Evolutionary conservation across 352 stramenopile genomes (phyloP).

Genomic region (Phytophthora sp.): DNA sequence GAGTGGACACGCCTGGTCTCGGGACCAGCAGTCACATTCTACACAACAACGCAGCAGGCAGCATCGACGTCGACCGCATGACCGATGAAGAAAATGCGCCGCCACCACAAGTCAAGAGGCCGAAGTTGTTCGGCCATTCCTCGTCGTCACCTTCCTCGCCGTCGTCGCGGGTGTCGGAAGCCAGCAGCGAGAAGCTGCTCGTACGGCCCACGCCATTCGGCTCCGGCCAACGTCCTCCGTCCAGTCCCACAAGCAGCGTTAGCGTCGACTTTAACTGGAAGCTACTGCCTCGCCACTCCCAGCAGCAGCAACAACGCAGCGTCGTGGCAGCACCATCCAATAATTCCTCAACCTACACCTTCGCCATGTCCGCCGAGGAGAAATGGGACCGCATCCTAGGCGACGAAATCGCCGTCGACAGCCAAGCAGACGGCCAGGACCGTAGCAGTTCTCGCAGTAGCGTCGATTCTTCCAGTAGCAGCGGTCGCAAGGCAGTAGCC

Average conservation of each 20-base stretch:
- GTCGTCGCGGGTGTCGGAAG: constrained; percentile 23
- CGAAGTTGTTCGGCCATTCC: constrained; percentile 11
- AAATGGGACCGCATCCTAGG: constrained; percentile 79
- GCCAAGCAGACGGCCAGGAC: constrained; percentile 16
- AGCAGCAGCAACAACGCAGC: constrained; percentile 11
- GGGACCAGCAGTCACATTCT: constrained; percentile 4
- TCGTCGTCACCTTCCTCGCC: constrained; percentile 20
- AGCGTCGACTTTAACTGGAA: constrained; percentile 13
- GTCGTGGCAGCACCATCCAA: constrained; percentile 9
- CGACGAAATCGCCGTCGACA: constrained; percentile 37
- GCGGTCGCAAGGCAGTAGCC: constrained; percentile 11
- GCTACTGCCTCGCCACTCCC: constrained; percentile 20
- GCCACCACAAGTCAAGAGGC: constrained; percentile 24
- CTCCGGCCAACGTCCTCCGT: constrained; percentile 10
- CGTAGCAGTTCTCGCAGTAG: constrained; percentile 6
- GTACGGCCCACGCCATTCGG: constrained; percentile 36
- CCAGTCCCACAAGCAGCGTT: background rate
- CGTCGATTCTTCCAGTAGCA: constrained; percentile 11
- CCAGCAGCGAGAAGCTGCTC: constrained; percentile 23
- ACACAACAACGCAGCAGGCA: background rate
- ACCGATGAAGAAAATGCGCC: constrained; percentile 29
- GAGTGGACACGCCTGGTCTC: constrained; percentile 38
- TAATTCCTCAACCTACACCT: constrained; percentile 18
- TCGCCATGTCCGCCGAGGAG: constrained; percentile 54
- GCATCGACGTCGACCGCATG: constrained; percentile 6